These are phyloP conservation scores for Ambrosia trifida DNA, from an alignment of 129 eudicot genomes.

Conservation along the genomic window DNA sequence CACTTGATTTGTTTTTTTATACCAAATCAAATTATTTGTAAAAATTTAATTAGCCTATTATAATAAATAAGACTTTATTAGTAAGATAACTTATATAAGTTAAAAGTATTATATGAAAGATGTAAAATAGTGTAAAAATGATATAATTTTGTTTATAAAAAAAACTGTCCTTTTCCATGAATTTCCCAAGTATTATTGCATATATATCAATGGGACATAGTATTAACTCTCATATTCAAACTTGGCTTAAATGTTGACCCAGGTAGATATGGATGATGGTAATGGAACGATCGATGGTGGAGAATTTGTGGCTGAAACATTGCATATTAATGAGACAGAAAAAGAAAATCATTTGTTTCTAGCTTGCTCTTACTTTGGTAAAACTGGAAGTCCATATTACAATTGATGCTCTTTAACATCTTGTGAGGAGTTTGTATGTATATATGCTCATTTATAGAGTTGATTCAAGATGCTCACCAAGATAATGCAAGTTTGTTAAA, in stretches of 20 bases:
- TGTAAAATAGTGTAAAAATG: too few species aligned
- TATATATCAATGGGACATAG: neutral
- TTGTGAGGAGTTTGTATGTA: slow-evolving; percentile 52
- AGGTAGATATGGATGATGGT: slow-evolving; percentile 66
- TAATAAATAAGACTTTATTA: too few species aligned
- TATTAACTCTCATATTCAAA: neutral
- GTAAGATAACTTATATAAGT: too few species aligned
- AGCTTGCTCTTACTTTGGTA: slow-evolving; percentile 59
- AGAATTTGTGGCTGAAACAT: slow-evolving; percentile 66
- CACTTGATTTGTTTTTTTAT: too few species aligned
- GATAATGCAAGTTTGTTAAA: slow-evolving; percentile 50
- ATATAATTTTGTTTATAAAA: too few species aligned
- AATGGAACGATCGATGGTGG: slow-evolving; percentile 65
- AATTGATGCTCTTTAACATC: slow-evolving; percentile 65
- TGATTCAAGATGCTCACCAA: slow-evolving; percentile 61
- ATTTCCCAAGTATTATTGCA: too few species aligned
- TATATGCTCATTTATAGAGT: slow-evolving; percentile 50
- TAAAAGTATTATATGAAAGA: too few species aligned
- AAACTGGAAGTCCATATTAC: slow-evolving; percentile 67
- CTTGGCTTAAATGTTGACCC: slow-evolving; percentile 4
- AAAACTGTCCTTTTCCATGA: too few species aligned
- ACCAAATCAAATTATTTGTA: too few species aligned
- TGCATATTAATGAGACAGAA: slow-evolving; percentile 59
- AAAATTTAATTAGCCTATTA: too few species aligned
- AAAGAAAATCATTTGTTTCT: slow-evolving; percentile 59